Conservation (phyloP, 2,329 filamentous ascomycete species). For the Cytospora leucostoma region DNA sequence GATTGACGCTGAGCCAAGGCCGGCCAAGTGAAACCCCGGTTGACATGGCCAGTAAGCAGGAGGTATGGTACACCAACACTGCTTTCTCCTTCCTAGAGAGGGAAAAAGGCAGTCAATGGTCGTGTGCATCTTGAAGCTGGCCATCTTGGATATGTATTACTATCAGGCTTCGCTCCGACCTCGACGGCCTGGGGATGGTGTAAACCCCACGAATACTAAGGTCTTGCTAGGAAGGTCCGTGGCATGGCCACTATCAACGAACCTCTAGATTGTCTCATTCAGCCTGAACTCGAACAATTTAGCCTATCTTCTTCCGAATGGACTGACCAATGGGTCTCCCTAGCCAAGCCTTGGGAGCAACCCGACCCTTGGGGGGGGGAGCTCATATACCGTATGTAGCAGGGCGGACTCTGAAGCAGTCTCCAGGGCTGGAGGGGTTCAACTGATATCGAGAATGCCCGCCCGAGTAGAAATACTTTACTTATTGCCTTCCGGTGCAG, state of each 20-base stretch:
- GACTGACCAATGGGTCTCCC: background rate
- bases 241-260: background rate
- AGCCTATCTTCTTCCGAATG: background rate
- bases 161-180: background rate
- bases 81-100: slow-evolving; percentile 4
- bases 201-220: too few relatives aligned
- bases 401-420: too few relatives aligned
- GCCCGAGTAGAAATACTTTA: too few relatives aligned
- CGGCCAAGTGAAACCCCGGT: background rate
- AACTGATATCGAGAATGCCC: too few relatives aligned
- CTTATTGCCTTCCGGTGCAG: too few relatives aligned
- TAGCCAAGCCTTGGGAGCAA: background rate
- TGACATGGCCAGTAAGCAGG: background rate
- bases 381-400: too few relatives aligned
- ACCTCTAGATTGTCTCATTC: background rate
- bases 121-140: background rate
- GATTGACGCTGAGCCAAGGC: background rate
- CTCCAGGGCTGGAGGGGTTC: too few relatives aligned
- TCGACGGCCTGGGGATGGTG: background rate
- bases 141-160: background rate
- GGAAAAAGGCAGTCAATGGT: background rate
- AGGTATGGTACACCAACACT: too few relatives aligned
- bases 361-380: too few relatives aligned
- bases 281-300: background rate
- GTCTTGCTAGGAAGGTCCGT: background rate